phyloP scores from a whole-genome alignment of 257 asterid species.

The Leptodermis oblonga region DNA sequence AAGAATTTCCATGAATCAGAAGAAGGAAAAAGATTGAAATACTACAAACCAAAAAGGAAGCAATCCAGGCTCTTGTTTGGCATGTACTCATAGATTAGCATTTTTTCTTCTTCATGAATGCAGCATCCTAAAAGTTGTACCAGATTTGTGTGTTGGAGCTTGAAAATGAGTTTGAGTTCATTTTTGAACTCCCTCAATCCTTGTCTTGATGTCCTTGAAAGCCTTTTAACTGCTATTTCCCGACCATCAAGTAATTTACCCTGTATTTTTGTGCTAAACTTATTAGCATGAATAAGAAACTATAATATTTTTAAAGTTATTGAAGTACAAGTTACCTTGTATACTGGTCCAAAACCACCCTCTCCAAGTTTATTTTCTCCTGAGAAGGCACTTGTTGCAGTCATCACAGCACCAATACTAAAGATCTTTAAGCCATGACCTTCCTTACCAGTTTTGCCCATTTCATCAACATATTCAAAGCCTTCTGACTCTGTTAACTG shows the following conservation, averaged over 20 bases:
- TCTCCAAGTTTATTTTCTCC: slow-evolving; percentile 43
- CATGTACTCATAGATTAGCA: slow-evolving; percentile 62
- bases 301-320: not conserved
- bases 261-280: slow-evolving; percentile 20
- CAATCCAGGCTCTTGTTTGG: slow-evolving; percentile 61
- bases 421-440: slow-evolving; percentile 41
- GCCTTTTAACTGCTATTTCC: slow-evolving; percentile 55
- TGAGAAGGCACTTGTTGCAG: slow-evolving; percentile 51
- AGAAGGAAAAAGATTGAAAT: not conserved
- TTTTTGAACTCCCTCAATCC: slow-evolving; percentile 57
- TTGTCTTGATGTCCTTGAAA: slow-evolving; percentile 52
- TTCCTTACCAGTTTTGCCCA: slow-evolving; percentile 28
- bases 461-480: slow-evolving; percentile 13
- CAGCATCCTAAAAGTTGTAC: slow-evolving; percentile 55
- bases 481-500: slow-evolving; percentile 20
- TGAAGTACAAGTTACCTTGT: slow-evolving; percentile 26
- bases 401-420: slow-evolving; percentile 33
- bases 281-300: not conserved
- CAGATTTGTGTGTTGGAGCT: slow-evolving; percentile 60
- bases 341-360: slow-evolving; percentile 71
- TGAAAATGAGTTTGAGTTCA: slow-evolving; percentile 54
- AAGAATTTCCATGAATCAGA: not conserved
- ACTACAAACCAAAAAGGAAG: slow-evolving; percentile 26
- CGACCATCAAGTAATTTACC: slow-evolving; percentile 46
- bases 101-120: slow-evolving; percentile 50